Evolutionary conservation across 495 filamentous ascomycete genomes (phyloP), one percentile per base, ranked within the genome.

Genomic region (Penicillium daleae): DNA sequence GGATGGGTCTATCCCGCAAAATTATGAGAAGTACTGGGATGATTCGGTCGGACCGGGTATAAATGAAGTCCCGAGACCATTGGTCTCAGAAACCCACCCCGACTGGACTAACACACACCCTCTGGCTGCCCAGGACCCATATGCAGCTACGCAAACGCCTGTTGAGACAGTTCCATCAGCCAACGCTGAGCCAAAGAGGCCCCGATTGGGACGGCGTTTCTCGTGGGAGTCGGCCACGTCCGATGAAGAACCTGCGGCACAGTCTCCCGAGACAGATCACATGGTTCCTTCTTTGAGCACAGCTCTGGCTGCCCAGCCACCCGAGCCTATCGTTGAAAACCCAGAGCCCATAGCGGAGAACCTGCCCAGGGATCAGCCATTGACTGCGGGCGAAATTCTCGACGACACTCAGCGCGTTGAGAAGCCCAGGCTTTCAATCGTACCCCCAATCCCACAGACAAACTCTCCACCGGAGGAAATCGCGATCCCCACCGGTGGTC

Each of bases 21-120:
- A 87, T 63, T 86, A 87, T 71, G 87, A 88, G 58, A 82, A 80
- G 53, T 86, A 87, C 68, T 86, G 83, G 86, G 82, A 80, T 59
- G 78, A 74, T 27, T 62, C 66, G 33, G 54, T 66, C 9, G 58
- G 50, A 10, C 31, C 62, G 1, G 66, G 53, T 53, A 57, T 60
- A 29, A 56, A 62, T 6, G 63, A 60, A 19, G 31, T 57, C 13
- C 58, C 57, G 7, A 60, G 52, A 19, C 40, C 57, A 61, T 55
- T 68, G 5, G 56, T 61, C 29, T 61, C 74, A 0, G 62, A 63
- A 12, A 44, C 62, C 35, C 64, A 67, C 24, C 61, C 69, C 49
- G 59, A 72, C 6, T 65, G 63, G 56, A 51, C 56, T 2, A 27
- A 32, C 26, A 46, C 65, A 2, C 63, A 63, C 49, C 66, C 64